These are phyloP conservation scores for Aspergillus sclerotioniger DNA, from an alignment of 495 filamentous ascomycete genomes.

Conservation along the genomic window DNA sequence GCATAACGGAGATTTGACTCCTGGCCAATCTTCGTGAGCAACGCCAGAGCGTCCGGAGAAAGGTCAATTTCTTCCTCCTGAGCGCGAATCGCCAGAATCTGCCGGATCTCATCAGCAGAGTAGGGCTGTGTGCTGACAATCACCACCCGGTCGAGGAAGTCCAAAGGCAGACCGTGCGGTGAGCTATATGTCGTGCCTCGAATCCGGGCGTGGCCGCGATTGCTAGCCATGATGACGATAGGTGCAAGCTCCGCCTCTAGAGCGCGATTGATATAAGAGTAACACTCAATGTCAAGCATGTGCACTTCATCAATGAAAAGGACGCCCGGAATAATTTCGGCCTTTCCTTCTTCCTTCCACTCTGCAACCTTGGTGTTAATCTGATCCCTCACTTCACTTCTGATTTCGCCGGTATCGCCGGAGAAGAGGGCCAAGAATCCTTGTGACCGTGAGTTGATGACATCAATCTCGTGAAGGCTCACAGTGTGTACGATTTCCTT, in stretches of 20 bases:
- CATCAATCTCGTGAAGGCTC: slow-evolving; percentile 95
- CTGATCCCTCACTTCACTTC: slow-evolving; percentile 94
- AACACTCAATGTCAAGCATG: slow-evolving; percentile 99
- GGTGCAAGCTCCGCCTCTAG: slow-evolving; percentile 91
- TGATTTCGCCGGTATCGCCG: slow-evolving; percentile 96
- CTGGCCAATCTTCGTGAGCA: slow-evolving; percentile 92
- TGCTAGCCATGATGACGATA: slow-evolving; percentile 99
- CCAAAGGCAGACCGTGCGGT: slow-evolving; percentile 89
- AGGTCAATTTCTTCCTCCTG: slow-evolving; percentile 95
- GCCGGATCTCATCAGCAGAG: slow-evolving; percentile 75
- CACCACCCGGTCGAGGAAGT: slow-evolving; percentile 93
- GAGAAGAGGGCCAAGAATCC: slow-evolving; percentile 96
- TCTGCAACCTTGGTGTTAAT: slow-evolving; percentile 98
- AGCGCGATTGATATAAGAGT: slow-evolving; percentile 96
- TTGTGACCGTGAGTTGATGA: slow-evolving; percentile 97
- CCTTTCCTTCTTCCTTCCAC: slow-evolving; percentile 99
- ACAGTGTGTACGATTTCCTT: slow-evolving; percentile 98
- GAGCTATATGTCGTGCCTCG: slow-evolving; percentile 88
- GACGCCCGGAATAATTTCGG: slow-evolving; percentile 94
- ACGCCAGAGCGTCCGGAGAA: slow-evolving; percentile 79
- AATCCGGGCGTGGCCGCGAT: slow-evolving; percentile 88
- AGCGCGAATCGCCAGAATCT: slow-evolving; percentile 87
- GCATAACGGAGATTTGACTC: slow-evolving; percentile 91
- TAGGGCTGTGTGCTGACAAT: slow-evolving; percentile 97
- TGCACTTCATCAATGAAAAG: slow-evolving; percentile 99